Conservation (phyloP, 306 rosid species). For the Carpinus fangiana region DNA sequence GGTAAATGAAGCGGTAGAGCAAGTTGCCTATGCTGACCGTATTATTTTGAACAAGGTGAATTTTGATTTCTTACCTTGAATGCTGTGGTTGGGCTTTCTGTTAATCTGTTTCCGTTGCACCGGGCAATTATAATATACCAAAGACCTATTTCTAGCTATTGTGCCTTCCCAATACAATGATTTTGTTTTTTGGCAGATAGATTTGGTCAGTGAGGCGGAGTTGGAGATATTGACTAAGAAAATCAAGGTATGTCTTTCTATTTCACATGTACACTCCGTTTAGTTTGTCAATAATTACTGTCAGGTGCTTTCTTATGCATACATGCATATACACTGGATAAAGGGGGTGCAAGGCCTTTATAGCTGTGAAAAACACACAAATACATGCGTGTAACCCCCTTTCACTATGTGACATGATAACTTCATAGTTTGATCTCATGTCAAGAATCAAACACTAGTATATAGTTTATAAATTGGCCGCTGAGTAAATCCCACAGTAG, state of each 20-base stretch:
- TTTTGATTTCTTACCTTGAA: conserved; percentile 24
- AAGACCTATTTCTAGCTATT: not conserved
- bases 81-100: conserved; percentile 5
- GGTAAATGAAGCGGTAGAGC: conserved; percentile 91
- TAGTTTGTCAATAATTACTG: not conserved
- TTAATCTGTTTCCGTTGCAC: not conserved
- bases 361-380: not conserved
- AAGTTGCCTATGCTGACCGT: conserved; percentile 91
- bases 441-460: no score
- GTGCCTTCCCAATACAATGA: no score
- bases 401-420: not conserved
- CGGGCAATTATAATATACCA: not conserved
- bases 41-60: conserved; percentile 82
- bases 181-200: conserved; percentile 58
- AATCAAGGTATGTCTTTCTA: conserved; percentile 58
- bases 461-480: no score
- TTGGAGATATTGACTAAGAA: conserved; percentile 57
- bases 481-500: no score
- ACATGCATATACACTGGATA: not conserved
- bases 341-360: not conserved
- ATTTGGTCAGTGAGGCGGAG: conserved; percentile 69
- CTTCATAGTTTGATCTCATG: not conserved
- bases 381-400: not conserved
- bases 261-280: not conserved
- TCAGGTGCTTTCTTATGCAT: not conserved